Conservation (phyloP, 192 early-diverging fungal species). For the Coemansia sp. region DNA sequence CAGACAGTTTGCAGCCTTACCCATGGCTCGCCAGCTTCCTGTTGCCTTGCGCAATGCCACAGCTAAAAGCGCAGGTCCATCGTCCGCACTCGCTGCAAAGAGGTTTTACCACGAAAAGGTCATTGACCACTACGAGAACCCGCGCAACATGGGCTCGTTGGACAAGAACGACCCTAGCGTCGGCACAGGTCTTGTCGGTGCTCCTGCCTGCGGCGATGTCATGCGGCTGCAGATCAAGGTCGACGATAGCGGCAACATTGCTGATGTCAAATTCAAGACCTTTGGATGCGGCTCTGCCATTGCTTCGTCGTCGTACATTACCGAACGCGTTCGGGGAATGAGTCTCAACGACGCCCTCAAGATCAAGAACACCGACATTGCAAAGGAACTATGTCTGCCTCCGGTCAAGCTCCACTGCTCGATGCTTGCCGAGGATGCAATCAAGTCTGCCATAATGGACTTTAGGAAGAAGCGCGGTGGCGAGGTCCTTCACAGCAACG, state of each 20-base stretch:
- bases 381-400: conserved; percentile 91
- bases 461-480: conserved; percentile 82
- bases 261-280: conserved; percentile 98
- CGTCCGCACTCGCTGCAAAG: conserved; percentile 2
- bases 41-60: conserved; percentile 9
- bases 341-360: conserved; percentile 85
- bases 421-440: conserved; percentile 99
- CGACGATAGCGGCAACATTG: conserved; percentile 91
- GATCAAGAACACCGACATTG: conserved; percentile 98
- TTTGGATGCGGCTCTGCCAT: conserved; percentile 98
- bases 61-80: conserved; percentile 3
- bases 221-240: conserved; percentile 98
- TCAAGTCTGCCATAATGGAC: conserved; percentile 98
- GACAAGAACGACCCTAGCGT: conserved; percentile 85
- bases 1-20: conserved; percentile 22
- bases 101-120: conserved; percentile 67
- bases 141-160: conserved; percentile 95
- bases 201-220: conserved; percentile 87
- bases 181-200: conserved; percentile 94
- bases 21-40: conserved; percentile 24
- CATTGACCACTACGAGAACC: conserved; percentile 97
- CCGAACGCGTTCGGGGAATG: conserved; percentile 95
- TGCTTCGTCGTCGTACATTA: conserved; percentile 88
- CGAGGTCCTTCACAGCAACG: conserved; percentile 19
- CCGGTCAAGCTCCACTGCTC: conserved; percentile 99